phyloP scores from a whole-genome alignment of 805 yeast species.

The Saccharomycopsis sp. region DNA sequence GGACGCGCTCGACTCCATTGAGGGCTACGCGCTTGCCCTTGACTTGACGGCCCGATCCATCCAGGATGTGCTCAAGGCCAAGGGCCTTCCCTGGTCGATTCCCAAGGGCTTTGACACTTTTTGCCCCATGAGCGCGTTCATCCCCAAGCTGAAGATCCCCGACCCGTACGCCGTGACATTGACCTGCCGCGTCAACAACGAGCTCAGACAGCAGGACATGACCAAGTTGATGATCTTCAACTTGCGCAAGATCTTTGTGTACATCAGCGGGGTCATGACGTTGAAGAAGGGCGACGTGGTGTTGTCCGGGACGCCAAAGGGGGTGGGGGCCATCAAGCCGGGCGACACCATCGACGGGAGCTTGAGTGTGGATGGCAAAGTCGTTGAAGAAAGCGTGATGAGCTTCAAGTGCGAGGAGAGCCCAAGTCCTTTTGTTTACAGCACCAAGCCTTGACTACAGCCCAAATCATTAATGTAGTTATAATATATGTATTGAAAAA shows the following conservation, averaged over 20 bases:
- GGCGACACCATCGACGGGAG: constrained; percentile 73
- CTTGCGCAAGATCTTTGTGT: constrained; percentile 67
- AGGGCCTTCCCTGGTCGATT: constrained; percentile 94
- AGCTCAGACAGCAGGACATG: constrained; percentile 59
- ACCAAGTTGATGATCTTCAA: constrained; percentile 84
- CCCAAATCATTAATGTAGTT: neutral
- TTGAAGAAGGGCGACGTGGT: constrained; percentile 84
- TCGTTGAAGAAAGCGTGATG: constrained; percentile 37
- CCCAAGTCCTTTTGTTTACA: constrained; percentile 25
- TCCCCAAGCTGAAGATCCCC: constrained; percentile 55
- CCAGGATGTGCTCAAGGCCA: constrained; percentile 87
- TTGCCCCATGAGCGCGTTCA: constrained; percentile 71
- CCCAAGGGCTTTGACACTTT: constrained; percentile 97
- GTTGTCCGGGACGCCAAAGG: constrained; percentile 95
- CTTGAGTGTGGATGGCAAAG: constrained; percentile 45
- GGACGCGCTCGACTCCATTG: constrained; percentile 71
- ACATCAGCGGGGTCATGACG: constrained; percentile 85
- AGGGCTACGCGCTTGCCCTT: constrained; percentile 81
- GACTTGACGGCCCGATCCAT: constrained; percentile 96
- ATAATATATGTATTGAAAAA: neutral
- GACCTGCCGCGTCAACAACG: constrained; percentile 52
- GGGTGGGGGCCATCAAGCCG: constrained; percentile 77
- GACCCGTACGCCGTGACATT: constrained; percentile 67
- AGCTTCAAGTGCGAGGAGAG: constrained; percentile 44
- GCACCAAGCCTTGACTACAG: neutral